Conservation (phyloP, 1,284 basidiomycete species). For the Rhodotorula mucilaginosa region DNA sequence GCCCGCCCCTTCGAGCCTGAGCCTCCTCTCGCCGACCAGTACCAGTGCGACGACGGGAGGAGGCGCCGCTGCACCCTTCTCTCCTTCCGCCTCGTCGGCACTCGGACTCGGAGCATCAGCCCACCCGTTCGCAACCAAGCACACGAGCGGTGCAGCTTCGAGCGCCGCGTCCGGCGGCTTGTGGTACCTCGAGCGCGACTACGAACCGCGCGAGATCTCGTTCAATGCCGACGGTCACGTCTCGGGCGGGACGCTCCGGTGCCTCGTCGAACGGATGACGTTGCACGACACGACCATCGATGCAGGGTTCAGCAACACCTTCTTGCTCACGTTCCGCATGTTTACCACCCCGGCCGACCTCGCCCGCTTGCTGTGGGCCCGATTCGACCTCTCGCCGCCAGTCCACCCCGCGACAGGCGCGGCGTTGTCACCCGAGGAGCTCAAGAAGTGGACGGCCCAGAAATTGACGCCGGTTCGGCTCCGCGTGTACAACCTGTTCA, state of each 20-base stretch:
- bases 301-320: conserved; percentile 76
- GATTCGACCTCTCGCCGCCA: conserved; percentile 69
- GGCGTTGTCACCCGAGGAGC: conserved; percentile 58
- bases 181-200: conserved; percentile 59
- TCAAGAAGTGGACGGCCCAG: conserved; percentile 72
- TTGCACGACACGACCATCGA: conserved; percentile 82
- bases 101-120: background rate
- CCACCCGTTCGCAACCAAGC: background rate
- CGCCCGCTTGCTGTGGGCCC: conserved; percentile 68
- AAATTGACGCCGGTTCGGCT: conserved; percentile 86
- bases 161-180: conserved; percentile 41
- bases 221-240: conserved; percentile 87
- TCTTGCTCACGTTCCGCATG: conserved; percentile 94
- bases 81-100: background rate
- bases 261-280: conserved; percentile 93
- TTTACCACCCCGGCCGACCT: conserved; percentile 79
- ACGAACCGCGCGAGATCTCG: conserved; percentile 74
- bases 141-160: conserved; percentile 2
- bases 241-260: conserved; percentile 83
- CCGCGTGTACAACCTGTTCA: conserved; percentile 86
- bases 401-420: conserved; percentile 33
- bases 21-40: conserved; percentile 5
- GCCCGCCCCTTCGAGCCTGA: conserved; percentile 1
- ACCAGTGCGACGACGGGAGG: background rate
- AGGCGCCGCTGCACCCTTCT: no score